A percentile compares a stretch with the other conserved stretches of the same genome.
Evolutionary conservation across 1,139 yeast genomes (phyloP).

Genomic region (Yamadazyma trypodendri): DNA sequence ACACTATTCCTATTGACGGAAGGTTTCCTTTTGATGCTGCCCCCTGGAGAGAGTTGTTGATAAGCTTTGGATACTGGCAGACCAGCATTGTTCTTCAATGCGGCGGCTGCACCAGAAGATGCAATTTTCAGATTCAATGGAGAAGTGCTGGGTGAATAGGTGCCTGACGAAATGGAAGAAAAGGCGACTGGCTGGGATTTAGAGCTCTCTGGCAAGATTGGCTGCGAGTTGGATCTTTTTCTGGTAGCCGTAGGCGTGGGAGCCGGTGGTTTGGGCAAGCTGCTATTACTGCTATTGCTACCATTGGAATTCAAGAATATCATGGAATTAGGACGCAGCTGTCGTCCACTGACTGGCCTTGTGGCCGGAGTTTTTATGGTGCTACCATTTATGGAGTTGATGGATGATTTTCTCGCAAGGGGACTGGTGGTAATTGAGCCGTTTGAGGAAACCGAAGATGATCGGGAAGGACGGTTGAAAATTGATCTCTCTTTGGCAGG

Average conservation of each 20-base stretch:
- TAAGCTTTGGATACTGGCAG: conserved; percentile 6
- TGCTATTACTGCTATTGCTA: conserved; percentile 17
- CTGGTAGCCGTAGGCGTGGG: conserved; percentile 15
- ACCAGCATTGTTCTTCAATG: conserved; percentile 21
- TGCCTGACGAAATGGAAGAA: not conserved
- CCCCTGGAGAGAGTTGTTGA: conserved; percentile 3
- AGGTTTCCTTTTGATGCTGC: conserved; percentile 9
- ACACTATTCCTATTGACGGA: conserved; percentile 9
- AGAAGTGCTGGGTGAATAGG: conserved; percentile 8
- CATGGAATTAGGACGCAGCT: conserved; percentile 28
- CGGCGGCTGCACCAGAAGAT: conserved; percentile 39
- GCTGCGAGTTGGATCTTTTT: conserved; percentile 42
- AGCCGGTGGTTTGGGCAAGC: conserved; percentile 12
- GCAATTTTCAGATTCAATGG: conserved; percentile 19
- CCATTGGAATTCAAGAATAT: conserved; percentile 25
- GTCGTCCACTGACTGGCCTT: conserved; percentile 1
- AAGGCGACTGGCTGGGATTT: not conserved
- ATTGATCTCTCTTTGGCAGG: conserved; percentile 10
- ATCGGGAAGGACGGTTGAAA: conserved; percentile 26
- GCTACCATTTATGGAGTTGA: conserved; percentile 18
- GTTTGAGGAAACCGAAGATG: conserved; percentile 25
- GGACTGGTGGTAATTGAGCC: conserved; percentile 10
- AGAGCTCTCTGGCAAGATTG: conserved; percentile 15
- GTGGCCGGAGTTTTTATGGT: conserved; percentile 11
- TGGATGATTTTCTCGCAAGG: conserved; percentile 16